Evolutionary conservation across 352 stramenopile species (phyloP), one percentile per base, ranked within the genome.

Genomic region (Phytophthora sp.): DNA sequence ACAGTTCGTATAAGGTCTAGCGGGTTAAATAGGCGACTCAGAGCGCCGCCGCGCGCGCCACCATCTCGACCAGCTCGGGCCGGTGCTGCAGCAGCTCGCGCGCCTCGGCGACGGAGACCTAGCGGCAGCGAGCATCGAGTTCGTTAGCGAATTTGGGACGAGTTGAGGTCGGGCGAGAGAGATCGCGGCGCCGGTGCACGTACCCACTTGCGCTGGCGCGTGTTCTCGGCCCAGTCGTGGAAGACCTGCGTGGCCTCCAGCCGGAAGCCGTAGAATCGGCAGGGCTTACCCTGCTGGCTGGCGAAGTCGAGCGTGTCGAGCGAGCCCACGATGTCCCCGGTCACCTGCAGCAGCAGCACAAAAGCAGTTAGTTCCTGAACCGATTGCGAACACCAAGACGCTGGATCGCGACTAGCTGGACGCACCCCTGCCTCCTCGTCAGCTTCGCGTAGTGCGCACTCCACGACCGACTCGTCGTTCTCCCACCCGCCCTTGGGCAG

Each of bases 401-500:
- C n/a, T n/a, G n/a, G n/a, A n/a, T n/a, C n/a, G n/a, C 32, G 10
- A n/a, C 15, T 35, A 35, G 30, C 10, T 11, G 10, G 13, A 54
- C 62, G 20, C 24, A 98, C 82, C 23, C 96, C 96, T 3, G 82
- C 92, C 71, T 99, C 96, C 71, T 99, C 96, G 53, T 96, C 96
- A 7, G 87, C 94, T 69, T 99, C 96, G 6, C 96, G 82, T 37
- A 92, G 69, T 5, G 94, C 96, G 57, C 91, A 95, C 54, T 98
- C 87, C 52, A 91, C 75, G n/a, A 88, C 72, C 0, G 83, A 90
- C 68, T 99, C 96, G 60, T 99, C 96, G 18, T 44, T 81, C 69
- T 99, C 96, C 96, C 96, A 99, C 1, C 96, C 96, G 35, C 96
- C 96, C 67, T 99, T 99, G n/a, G 96, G 96, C 7, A 99, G 65